Conservation (phyloP, 495 filamentous ascomycete genomes). For the Penicillium robsamsonii region DNA sequence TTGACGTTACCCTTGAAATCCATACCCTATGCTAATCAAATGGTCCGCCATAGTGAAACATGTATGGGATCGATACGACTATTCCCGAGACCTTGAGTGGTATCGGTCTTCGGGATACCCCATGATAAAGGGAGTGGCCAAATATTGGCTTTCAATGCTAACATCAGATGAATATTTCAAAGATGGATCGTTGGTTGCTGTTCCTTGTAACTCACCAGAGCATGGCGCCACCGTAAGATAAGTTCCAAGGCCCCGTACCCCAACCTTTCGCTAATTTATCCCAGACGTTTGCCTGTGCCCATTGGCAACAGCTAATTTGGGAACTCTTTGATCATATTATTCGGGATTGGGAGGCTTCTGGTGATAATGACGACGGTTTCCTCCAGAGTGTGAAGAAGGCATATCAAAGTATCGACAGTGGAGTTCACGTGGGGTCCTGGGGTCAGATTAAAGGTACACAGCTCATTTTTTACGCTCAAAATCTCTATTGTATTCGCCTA, state of each 20-base stretch:
- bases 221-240: constrained; percentile 39
- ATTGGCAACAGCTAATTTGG: constrained; percentile 49
- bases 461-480: not conserved
- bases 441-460: constrained; percentile 40
- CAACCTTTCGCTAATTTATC: not conserved
- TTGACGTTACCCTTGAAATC: too few species aligned
- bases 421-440: constrained; percentile 47
- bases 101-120: constrained; percentile 42
- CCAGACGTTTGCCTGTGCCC: constrained; percentile 48
- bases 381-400: constrained; percentile 22
- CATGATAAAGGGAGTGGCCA: constrained; percentile 45
- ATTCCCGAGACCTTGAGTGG: constrained; percentile 44
- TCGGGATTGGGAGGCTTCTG: constrained; percentile 15
- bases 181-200: constrained; percentile 50
- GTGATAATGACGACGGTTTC: constrained; percentile 29
- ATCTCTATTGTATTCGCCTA: not conserved
- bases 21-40: not conserved
- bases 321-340: constrained; percentile 45
- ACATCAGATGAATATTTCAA: constrained; percentile 44
- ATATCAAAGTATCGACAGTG: constrained; percentile 40
- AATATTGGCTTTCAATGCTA: constrained; percentile 49
- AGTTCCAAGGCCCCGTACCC: not conserved
- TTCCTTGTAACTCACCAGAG: constrained; percentile 52
- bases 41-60: constrained; percentile 35
- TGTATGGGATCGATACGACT: constrained; percentile 49